Base-by-base conservation (phyloP, 73 alveolate genomes). In the Paramecium octaurelia region DNA sequence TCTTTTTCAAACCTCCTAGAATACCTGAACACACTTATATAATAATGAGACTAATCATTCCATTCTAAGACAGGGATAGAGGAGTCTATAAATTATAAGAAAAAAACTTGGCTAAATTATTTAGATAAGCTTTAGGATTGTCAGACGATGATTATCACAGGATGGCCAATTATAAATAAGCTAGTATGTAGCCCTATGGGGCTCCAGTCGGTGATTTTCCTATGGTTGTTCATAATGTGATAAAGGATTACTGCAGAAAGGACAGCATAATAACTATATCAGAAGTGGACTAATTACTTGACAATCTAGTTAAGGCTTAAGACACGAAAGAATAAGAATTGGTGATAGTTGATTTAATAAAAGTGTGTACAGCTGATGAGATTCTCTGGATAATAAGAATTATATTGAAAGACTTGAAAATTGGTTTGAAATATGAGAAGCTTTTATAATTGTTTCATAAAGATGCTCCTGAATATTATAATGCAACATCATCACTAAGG, bases 181-280 rank as follows among this genome's bases (percentile, higher is more conserved):
- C 99, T 16, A 96, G 95, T 50, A 93, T 93, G 87, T 93, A 96
- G 70, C 96, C 98, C 0, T 92, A 94, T 3, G 97, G 96, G 1
- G 95, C 98, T 1, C 99, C 99, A 1, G 97, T 97, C 8, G 99
- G 99, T 10, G 99, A 97, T 73, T 98, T 96, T 93, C 98, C 97
- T 14, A 98, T 95, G 58, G 97, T 97, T 58, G 92, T 98, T 24
- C 95, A 94, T 58, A 93, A 46, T 86, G 95, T 98, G 3, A 71
- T 98, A 54, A 40, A 90, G 83, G 97, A 95, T 27, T 85, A 98
- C 92, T 94, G 95, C 9, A 88, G 97, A 58, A 94, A 83, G 58
- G 92, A 96, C 14, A 44, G 97, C 3, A 90, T 85, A 10, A 88
- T 96, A 18, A 93, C 98, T n/a, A 92, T 98, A 2, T 92, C 92